Percentiles rank a stretch among this genome's conserved stretches.
Conservation (phyloP, 2,329 filamentous ascomycete species). For the Plectosphaerella plurivora region DNA sequence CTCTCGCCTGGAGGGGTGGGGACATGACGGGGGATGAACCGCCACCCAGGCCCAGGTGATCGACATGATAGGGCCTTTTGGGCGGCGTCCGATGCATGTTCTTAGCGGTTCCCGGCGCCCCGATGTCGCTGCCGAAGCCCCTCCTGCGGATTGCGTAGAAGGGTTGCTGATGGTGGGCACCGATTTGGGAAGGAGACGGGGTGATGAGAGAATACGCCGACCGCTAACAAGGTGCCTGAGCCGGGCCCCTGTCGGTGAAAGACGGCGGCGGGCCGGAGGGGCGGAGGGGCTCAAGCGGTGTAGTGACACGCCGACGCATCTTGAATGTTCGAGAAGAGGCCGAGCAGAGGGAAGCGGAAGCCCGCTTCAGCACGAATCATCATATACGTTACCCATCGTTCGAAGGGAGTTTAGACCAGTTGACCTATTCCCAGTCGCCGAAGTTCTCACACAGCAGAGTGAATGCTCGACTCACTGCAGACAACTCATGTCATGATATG, state of each 20-base stretch:
- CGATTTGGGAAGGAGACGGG: neutral
- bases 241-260: neutral
- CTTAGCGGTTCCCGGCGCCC: neutral
- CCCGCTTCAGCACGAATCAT: too few species aligned
- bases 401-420: too few species aligned
- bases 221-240: neutral
- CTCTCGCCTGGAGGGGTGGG: neutral
- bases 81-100: neutral
- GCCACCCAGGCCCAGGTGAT: neutral
- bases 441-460: too few species aligned
- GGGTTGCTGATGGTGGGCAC: neutral
- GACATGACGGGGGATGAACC: neutral
- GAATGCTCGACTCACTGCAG: too few species aligned
- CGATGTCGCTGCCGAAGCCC: neutral
- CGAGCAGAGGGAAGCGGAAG: too few species aligned
- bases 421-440: too few species aligned
- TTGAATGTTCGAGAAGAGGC: conserved; percentile 11
- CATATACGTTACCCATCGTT: too few species aligned
- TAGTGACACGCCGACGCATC: conserved; percentile 4
- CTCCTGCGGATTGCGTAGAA: neutral
- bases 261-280: too few species aligned
- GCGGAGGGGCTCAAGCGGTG: too few species aligned
- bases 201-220: neutral
- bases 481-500: too few species aligned
- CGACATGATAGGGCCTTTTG: neutral